A percentile compares a stretch with the other conserved stretches of the same genome.
Evolutionary conservation across 2,329 filamentous ascomycete species (phyloP).

Genomic region (Talaromyces verruculosus): DNA sequence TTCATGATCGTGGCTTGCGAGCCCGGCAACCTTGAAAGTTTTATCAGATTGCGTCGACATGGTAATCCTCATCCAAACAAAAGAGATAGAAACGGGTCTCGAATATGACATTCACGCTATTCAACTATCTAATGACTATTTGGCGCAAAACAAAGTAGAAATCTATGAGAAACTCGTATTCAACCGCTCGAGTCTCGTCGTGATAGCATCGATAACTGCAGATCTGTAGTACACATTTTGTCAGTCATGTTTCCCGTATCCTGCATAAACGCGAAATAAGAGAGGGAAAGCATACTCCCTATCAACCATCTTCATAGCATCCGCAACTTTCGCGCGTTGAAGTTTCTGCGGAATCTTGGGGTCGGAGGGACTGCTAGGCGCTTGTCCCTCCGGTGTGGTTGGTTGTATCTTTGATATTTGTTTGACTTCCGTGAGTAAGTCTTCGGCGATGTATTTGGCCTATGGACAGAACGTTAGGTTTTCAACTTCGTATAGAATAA

Average conservation of each 20-base stretch:
- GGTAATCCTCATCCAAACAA: not conserved
- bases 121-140: not conserved
- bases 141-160: not conserved
- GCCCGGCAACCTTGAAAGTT: not conserved
- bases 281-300: conserved; percentile 41
- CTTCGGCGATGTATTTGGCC: conserved; percentile 43
- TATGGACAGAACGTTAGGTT: conserved; percentile 26
- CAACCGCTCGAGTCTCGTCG: conserved; percentile 42
- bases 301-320: conserved; percentile 53
- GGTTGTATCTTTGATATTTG: conserved; percentile 35
- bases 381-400: conserved; percentile 28
- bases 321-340: conserved; percentile 47
- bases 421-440: conserved; percentile 41
- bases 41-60: not conserved
- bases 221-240: conserved; percentile 32
- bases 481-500: not conserved
- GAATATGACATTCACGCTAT: not conserved
- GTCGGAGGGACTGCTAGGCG: conserved; percentile 26
- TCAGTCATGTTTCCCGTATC: not conserved
- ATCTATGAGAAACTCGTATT: conserved; percentile 34
- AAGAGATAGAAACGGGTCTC: not conserved
- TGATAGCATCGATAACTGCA: conserved; percentile 46
- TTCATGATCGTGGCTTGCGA: not conserved
- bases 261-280: not conserved
- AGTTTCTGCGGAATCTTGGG: conserved; percentile 43